Evolutionary conservation across 352 stramenopile genomes (phyloP).

Genomic region (Pythium pyrilobum): DNA sequence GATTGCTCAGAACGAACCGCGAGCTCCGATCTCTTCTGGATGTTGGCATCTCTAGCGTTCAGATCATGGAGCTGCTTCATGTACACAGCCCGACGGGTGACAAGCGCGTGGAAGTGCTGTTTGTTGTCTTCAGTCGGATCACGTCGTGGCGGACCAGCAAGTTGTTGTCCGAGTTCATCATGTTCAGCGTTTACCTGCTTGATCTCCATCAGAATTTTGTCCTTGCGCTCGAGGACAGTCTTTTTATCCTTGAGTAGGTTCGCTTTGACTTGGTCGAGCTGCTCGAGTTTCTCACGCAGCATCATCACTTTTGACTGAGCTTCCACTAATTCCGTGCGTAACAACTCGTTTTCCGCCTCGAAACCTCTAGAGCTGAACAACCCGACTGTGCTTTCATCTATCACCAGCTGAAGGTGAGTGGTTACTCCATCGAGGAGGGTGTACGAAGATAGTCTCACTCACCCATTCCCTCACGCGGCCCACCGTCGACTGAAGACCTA

Average conservation of each 20-base stretch:
- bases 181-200: slow-evolving; percentile 42
- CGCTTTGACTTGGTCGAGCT: slow-evolving; percentile 32
- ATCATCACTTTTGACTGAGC: slow-evolving; percentile 41
- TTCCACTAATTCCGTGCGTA: slow-evolving; percentile 45
- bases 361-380: slow-evolving; percentile 39
- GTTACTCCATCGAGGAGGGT: background rate
- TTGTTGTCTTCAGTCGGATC: slow-evolving; percentile 62
- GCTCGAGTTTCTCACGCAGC: slow-evolving; percentile 49
- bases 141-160: slow-evolving; percentile 56
- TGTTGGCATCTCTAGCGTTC: slow-evolving; percentile 32
- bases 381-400: slow-evolving; percentile 47
- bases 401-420: background rate
- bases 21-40: slow-evolving; percentile 45
- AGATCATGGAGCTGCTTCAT: slow-evolving; percentile 49
- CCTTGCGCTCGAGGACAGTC: slow-evolving; percentile 46
- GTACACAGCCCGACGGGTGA: slow-evolving; percentile 33
- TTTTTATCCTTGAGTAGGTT: slow-evolving; percentile 36
- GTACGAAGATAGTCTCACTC: background rate
- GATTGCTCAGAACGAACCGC: slow-evolving; percentile 29
- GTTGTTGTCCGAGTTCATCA: slow-evolving; percentile 32
- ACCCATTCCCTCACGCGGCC: slow-evolving; percentile 44
- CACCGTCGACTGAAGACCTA: slow-evolving; percentile 42
- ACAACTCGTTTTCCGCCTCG: slow-evolving; percentile 40
- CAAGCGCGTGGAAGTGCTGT: slow-evolving; percentile 47
- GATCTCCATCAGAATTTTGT: slow-evolving; percentile 39